phyloP scores from a whole-genome alignment of 176 grass and related monocot genomes.

The Canna indica region DNA sequence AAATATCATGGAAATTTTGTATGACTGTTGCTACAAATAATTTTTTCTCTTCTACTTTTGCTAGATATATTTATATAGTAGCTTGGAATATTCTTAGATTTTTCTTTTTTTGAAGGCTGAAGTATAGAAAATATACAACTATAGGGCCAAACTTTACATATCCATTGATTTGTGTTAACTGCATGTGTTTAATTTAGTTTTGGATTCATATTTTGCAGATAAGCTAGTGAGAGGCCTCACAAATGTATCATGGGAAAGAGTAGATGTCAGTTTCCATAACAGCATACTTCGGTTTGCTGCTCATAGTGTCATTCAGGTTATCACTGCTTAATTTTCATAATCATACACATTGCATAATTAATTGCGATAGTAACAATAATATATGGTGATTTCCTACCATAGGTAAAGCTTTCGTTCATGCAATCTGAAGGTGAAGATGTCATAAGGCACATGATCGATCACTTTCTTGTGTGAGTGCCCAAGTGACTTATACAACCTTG shows the following conservation, averaged over 20 bases:
- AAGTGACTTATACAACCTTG: not conserved
- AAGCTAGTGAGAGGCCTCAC: conserved; percentile 63
- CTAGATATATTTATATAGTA: too few species aligned
- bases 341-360: not conserved
- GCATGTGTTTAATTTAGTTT: not conserved
- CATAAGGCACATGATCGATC: conserved; percentile 2
- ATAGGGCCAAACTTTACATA: too few species aligned
- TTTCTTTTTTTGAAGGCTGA: too few species aligned
- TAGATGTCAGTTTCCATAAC: conserved; percentile 83
- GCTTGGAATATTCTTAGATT: too few species aligned
- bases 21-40: too few species aligned
- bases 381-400: not conserved
- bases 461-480: not conserved
- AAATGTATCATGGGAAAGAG: conserved; percentile 81
- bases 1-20: too few species aligned
- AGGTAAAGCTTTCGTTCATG: not conserved
- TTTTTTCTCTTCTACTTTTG: too few species aligned
- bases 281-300: conserved; percentile 72
- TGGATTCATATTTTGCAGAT: conserved; percentile 38
- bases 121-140: too few species aligned
- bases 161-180: not conserved
- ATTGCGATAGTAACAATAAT: not conserved
- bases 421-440: not conserved
- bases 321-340: too few species aligned
- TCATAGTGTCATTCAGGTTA: conserved; percentile 87